Base-by-base conservation (phyloP, 495 filamentous ascomycete species). In the Letharia lupina region DNA sequence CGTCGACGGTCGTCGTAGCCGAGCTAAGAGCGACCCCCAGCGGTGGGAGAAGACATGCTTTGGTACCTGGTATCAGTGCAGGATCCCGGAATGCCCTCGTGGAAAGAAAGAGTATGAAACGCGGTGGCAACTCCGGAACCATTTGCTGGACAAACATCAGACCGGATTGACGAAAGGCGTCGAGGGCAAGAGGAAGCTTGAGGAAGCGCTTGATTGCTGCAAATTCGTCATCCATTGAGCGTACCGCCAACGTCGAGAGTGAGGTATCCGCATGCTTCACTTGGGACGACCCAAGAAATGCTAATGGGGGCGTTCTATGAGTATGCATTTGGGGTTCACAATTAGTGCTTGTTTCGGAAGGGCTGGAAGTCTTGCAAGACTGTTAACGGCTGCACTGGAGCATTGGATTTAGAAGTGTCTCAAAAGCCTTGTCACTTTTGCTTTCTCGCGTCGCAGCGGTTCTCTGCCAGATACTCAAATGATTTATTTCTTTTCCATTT, bases 51-150 rank as follows among this genome's bases (percentile, higher is more conserved):
- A 56, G 9, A 50, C 65, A 12, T 70, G 68, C 52, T 70, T 65
- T n/a, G 62, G 65, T 13, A 65, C 68, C 15, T 70, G 68, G 68
- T 70, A 70, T 41, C 68, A 68, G 45, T 70, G 68, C 45, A 63
- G 62, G 15, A 44, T 59, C 2, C 33, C 18, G 6, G 33, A 41
- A 23, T 70, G 68, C 56, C 68, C 62, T n/a, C 52, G 68, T 37
- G 68, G 62, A 31, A 56, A 70, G 39, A 62, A 67, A 23, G 65
- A 68, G 31, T 70, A 70, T 50, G 37, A 44, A 1, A 59, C 60
- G 37, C 33, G 58, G 31, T 39, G 61, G 20, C 20, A 60, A 3
- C 59, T 70, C 28, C 6, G 47, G 15, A 62, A 67, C 8, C 68
- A 70, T 58, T 56, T 70, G 33, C 48, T 67, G 28, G 62, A 70